Evolutionary conservation across 2,329 filamentous ascomycete species (phyloP).

Genomic region (Xylaria multiplex): DNA sequence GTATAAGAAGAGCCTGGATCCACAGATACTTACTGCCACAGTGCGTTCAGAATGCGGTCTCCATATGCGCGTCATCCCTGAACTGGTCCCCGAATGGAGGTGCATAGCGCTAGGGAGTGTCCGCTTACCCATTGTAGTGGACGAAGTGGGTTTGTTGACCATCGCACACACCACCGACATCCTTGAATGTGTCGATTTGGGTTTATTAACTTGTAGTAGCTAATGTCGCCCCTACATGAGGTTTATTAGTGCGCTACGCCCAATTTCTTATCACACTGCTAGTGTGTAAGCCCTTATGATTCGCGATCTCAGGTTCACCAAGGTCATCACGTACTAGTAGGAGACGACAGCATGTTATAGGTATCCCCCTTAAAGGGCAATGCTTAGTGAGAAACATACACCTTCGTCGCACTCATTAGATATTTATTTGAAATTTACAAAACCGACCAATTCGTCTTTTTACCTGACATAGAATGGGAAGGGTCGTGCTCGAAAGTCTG

Average conservation of each 20-base stretch:
- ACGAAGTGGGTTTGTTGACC: too few species aligned
- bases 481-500: conserved; percentile 14
- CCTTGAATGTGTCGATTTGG: neutral
- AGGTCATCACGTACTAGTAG: neutral
- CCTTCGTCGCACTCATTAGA: neutral
- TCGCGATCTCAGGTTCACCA: neutral
- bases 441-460: neutral
- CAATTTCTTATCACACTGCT: neutral
- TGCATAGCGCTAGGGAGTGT: neutral
- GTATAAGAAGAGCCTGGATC: neutral
- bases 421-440: neutral
- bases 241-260: neutral
- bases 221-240: neutral
- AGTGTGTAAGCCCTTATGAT: neutral
- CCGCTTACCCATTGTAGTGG: neutral
- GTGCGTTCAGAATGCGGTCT: conserved; percentile 6
- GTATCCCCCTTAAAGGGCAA: neutral
- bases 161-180: too few species aligned
- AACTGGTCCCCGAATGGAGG: neutral
- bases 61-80: neutral
- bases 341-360: neutral
- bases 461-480: conserved; percentile 11
- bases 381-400: neutral
- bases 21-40: neutral
- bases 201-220: neutral